Evolutionary conservation across 768 basidiomycete genomes (phyloP), one percentile per base, ranked within the genome.

Genomic region (Agrocybe pediades): DNA sequence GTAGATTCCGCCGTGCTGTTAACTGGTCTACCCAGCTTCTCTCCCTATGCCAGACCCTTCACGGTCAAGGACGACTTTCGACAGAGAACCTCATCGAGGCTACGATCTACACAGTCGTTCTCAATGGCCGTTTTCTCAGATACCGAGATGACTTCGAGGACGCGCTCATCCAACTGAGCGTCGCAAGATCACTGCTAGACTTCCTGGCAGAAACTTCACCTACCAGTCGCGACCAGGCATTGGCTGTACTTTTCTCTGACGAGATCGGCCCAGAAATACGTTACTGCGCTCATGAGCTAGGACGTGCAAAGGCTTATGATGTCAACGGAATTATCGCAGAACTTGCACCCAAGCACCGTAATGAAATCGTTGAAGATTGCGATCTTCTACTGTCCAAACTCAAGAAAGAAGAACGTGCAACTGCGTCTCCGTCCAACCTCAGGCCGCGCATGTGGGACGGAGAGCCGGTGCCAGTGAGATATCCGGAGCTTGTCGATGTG

Each of bases 221-320:
- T n/a, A 88, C 87, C 15, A 91, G 88, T 62, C 78, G 86, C 29
- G 92, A 94, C 45, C 92, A 95, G 69, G 96, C 95, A 1, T 79
- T 98, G 8, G 90, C 92, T 4, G 81, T 84, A 8, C 78, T 91
- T 25, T 90, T 92, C 64, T 81, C 87, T 5, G 95, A 98, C 64
- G 88, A 90, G 62, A 83, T 96, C 49, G 87, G 90, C 20, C 94
- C 96, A 0, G 86, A 97, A 68, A 93, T 98, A 49, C 78, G 96
- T 41, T 88, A 95, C 70, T 93, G 89, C 60, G 95, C 95, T 0
- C 96, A 98, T 62, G 87, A 93, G 63, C 76, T 95, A 13, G 91
- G 93, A 1, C 76, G 84, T 48, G 75, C 75, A 40, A 87, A 85
- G 62, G 86, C 90, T 3, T 95, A 95, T 69, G 91, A 94, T 65